Evolutionary conservation across 441 rosid species (phyloP).

Genomic region (Euphorbia celastroides): DNA sequence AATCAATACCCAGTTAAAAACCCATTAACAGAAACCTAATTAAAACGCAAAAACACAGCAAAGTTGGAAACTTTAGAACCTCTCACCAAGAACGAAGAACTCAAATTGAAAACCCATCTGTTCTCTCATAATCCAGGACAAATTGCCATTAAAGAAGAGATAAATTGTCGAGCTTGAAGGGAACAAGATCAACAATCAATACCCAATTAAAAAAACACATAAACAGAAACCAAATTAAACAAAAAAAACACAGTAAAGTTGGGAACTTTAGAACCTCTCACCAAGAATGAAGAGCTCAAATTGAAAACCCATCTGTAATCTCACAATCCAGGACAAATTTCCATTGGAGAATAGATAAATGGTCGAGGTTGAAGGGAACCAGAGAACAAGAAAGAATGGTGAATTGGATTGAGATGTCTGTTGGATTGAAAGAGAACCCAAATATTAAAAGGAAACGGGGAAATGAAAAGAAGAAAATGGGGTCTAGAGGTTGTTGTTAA

Average conservation of each 20-base stretch:
- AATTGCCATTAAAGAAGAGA: conserved; percentile 13
- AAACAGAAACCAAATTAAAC: neutral
- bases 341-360: conserved; percentile 37
- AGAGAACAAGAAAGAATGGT: conserved; percentile 28
- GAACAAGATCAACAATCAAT: conserved; percentile 19
- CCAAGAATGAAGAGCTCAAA: conserved; percentile 9
- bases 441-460: conserved; percentile 9
- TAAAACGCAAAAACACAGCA: neutral
- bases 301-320: conserved; percentile 30
- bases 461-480: conserved; percentile 27
- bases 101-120: neutral
- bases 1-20: neutral
- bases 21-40: neutral
- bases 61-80: neutral
- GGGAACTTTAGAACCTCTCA: conserved; percentile 24
- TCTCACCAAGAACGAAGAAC: no score
- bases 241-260: conserved; percentile 7
- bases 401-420: conserved; percentile 21
- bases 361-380: conserved; percentile 67
- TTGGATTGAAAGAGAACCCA: conserved; percentile 18
- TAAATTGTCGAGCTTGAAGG: no score
- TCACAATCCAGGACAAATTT: conserved; percentile 25
- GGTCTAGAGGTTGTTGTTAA: conserved; percentile 28
- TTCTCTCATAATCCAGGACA: conserved; percentile 8
- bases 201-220: conserved; percentile 12